Evolutionary conservation across 2,329 filamentous ascomycete species (phyloP), one percentile per base, ranked within the genome.

Genomic region (Aureobasidium leucospermi): DNA sequence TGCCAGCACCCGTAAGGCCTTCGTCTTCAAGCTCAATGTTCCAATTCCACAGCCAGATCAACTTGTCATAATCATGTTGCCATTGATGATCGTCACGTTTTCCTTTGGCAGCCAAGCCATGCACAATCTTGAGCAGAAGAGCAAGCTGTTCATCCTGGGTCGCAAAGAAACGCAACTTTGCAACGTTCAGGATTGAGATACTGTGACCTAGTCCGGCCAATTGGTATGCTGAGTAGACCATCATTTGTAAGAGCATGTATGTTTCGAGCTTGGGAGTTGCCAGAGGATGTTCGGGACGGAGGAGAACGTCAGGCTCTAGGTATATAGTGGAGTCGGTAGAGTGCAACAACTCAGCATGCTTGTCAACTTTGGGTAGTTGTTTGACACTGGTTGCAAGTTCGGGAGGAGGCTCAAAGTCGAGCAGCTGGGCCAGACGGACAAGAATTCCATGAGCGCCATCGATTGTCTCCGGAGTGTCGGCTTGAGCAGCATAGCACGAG

Each of bases 1-100:
- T 75, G 23, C 85, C 82, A 39, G 74, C 74, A 29, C 73, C 75
- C 19, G 67, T 68, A 28, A 70, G 65, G 38, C 60, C 72, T 29
- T 64, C 43, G 36, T 73, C 73, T 51, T 74, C 68, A 13, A 64
- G 73, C 61, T 81, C 77, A 28, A 79, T 78, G 36, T 85, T 85
- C 88, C 88, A 92, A 66, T 81, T 81, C 68, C 85, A 84, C 32
- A 93, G 76, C 89, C 89, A 93, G 4, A 90, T 69, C 8, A 92
- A 71, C 65, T 86, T 84, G 43, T 81, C 80, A 60, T 88, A 80
- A 11, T 82, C 79, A 57, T 75, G 77, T 29, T 78, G 74, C 86
- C 86, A 89, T 62, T 82, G 83, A 36, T 78, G 78, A 61, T 89
- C 85, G 57, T 89, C 84, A 38, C 78, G 80, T 62, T 80, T 84